A percentile compares a stretch with the other conserved stretches of the same genome.
phyloP scores from a whole-genome alignment of 2,329 filamentous ascomycete species.

The Trichoderma guizhouense region DNA sequence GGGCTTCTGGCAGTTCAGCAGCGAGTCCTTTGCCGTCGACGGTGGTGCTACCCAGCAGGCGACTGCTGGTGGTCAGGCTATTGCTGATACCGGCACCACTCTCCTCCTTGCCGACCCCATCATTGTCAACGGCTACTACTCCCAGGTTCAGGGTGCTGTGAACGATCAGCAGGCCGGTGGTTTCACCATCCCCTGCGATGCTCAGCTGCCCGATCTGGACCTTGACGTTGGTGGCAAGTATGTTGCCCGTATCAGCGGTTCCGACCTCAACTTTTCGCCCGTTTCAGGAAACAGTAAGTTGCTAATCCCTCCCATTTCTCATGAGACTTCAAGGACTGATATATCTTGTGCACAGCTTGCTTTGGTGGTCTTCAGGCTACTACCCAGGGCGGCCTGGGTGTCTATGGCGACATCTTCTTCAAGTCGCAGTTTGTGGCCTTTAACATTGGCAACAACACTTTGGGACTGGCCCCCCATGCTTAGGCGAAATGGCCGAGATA shows the following conservation, averaged over 20 bases:
- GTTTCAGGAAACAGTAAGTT: constrained; percentile 51
- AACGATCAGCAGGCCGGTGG: constrained; percentile 41
- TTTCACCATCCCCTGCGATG: constrained; percentile 46
- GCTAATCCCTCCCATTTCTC: background rate
- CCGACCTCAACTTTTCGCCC: constrained; percentile 51
- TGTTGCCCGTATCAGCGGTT: constrained; percentile 54
- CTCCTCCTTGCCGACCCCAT: constrained; percentile 57
- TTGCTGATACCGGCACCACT: constrained; percentile 60
- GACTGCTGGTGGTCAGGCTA: constrained; percentile 42
- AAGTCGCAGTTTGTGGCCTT: constrained; percentile 59
- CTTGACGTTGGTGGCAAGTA: constrained; percentile 58
- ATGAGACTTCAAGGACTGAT: background rate
- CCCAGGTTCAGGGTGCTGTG: constrained; percentile 42
- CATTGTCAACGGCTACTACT: constrained; percentile 49
- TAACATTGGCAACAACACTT: constrained; percentile 52
- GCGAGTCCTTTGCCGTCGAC: constrained; percentile 54
- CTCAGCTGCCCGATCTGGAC: constrained; percentile 45
- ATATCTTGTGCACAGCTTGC: constrained; percentile 45
- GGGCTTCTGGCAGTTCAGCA: constrained; percentile 62
- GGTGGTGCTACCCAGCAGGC: constrained; percentile 35
- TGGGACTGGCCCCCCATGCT: constrained; percentile 45
- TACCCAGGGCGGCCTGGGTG: constrained; percentile 47
- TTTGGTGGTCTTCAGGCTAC: constrained; percentile 66
- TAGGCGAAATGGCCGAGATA: constrained; percentile 10
- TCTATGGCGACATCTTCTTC: constrained; percentile 62